Conservation (phyloP, 345 rosid genomes). For the Conringia planisiliqua region DNA sequence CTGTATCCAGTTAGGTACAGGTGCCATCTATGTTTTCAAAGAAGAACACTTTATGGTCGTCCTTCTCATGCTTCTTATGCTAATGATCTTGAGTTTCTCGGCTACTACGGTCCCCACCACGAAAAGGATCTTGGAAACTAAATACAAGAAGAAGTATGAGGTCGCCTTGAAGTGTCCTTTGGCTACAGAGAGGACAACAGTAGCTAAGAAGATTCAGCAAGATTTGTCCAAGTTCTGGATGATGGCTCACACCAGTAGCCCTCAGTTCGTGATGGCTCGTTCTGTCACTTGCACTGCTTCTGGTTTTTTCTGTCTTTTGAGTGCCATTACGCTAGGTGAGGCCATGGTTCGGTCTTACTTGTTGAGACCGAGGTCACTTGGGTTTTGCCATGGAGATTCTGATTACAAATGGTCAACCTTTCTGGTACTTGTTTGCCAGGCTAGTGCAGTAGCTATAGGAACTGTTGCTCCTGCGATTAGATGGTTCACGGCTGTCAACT, state of each 20-base stretch:
- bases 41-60: conserved; percentile 54
- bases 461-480: conserved; percentile 64
- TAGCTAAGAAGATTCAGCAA: conserved; percentile 44
- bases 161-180: conserved; percentile 46
- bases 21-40: conserved; percentile 56
- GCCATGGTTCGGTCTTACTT: conserved; percentile 59
- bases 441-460: conserved; percentile 56
- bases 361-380: conserved; percentile 45
- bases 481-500: conserved; percentile 76
- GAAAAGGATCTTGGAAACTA: not conserved
- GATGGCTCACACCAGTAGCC: conserved; percentile 88
- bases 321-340: conserved; percentile 56
- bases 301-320: conserved; percentile 64
- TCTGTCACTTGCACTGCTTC: conserved; percentile 81
- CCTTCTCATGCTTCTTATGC: conserved; percentile 7
- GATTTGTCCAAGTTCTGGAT: conserved; percentile 71
- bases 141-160: conserved; percentile 16
- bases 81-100: not conserved
- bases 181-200: conserved; percentile 31
- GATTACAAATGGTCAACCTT: conserved; percentile 79
- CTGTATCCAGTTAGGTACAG: conserved; percentile 76
- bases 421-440: conserved; percentile 54
- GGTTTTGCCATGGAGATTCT: conserved; percentile 66
- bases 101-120: conserved; percentile 10
- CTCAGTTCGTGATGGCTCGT: conserved; percentile 79